These are phyloP conservation scores for Candida montana DNA, from an alignment of 805 yeast genomes.

Conservation along the genomic window DNA sequence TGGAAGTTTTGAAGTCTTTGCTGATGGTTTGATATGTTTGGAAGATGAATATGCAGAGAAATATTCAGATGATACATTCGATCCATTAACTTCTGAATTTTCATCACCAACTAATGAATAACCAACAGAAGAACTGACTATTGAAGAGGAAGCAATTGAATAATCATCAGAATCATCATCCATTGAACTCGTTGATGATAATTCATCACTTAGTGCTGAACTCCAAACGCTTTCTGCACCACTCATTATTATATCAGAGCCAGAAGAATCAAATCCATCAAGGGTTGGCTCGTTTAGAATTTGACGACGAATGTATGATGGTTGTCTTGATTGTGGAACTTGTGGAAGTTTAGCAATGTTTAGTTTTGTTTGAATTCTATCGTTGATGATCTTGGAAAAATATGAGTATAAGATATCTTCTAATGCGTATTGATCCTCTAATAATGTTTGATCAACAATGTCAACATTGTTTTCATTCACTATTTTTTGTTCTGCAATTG, in stretches of 20 bases:
- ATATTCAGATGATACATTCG: background rate
- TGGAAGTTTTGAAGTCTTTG: background rate
- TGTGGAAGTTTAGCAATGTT: constrained; percentile 2
- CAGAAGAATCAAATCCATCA: background rate
- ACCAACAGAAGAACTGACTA: background rate
- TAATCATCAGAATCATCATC: background rate
- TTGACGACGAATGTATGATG: constrained; percentile 4
- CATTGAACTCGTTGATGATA: background rate
- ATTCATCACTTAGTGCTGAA: background rate
- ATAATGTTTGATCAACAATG: too few relatives aligned
- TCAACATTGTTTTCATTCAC: background rate
- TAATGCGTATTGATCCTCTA: constrained; percentile 6
- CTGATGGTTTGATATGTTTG: background rate
- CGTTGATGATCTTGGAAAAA: constrained; percentile 17
- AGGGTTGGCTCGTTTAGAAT: background rate
- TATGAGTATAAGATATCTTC: constrained; percentile 7
- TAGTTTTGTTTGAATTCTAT: constrained; percentile 22
- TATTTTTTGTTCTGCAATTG: constrained; percentile 1
- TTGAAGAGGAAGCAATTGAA: background rate
- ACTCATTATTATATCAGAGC: too few relatives aligned
- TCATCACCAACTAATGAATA: background rate
- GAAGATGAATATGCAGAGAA: background rate
- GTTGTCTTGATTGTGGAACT: constrained; percentile 5
- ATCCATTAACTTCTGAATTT: background rate
- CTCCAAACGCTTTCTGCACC: too few relatives aligned